phyloP scores from a whole-genome alignment of 2,329 filamentous ascomycete genomes.

The Trichoderma sp. region DNA sequence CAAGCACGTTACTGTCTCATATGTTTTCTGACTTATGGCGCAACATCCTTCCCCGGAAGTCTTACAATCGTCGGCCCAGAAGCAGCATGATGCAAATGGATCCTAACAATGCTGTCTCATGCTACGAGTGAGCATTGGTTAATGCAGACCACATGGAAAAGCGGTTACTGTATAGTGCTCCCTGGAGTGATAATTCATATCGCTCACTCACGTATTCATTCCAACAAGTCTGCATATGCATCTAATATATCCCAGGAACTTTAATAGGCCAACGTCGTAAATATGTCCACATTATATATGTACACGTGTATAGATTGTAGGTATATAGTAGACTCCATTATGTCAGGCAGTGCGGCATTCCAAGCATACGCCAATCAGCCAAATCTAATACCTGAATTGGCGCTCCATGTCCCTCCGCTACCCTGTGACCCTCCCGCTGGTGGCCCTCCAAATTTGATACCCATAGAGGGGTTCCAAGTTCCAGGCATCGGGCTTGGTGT shows the following conservation, averaged over 20 bases:
- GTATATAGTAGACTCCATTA: neutral
- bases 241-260: neutral
- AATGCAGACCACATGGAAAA: neutral
- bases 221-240: neutral
- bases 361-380: conserved; percentile 31
- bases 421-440: conserved; percentile 26
- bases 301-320: neutral
- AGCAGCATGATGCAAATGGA: neutral
- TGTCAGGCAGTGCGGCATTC: neutral
- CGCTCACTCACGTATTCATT: neutral
- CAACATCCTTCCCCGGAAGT: neutral
- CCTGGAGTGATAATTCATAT: neutral
- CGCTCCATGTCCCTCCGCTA: conserved; percentile 53
- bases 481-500: conserved; percentile 33
- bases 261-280: neutral
- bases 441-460: conserved; percentile 67
- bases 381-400: conserved; percentile 56
- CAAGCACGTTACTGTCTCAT: neutral
- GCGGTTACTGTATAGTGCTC: neutral
- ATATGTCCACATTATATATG: neutral
- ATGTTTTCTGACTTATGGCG: too few species aligned
- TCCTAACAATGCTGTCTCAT: neutral
- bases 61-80: neutral
- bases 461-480: conserved; percentile 74
- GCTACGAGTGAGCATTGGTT: neutral